Evolutionary conservation across 23 red algal species (phyloP), one percentile per base, ranked within the genome.

Genomic region (Gracilariopsis chorda): DNA sequence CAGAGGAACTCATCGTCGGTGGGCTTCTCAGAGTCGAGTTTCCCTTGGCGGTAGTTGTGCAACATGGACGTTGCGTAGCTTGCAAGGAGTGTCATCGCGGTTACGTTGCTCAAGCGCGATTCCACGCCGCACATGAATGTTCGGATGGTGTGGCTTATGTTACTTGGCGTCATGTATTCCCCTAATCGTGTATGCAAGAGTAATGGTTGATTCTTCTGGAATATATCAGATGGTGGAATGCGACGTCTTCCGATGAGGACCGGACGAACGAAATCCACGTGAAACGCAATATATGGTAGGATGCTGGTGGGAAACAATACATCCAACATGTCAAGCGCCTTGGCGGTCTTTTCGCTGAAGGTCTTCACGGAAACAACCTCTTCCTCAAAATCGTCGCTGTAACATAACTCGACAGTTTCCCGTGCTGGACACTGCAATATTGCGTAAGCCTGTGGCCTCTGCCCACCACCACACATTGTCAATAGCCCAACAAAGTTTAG

Each of bases 21-120:
- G 3, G 58, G 7, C 1, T 39, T 76, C 7, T 44, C 3, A 19
- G 55, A 14, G 30, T 61, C 7, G 46, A 36, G 46, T 17, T 28
- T 46, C 4, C 70, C 70, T 12, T 47, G 14, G 11, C 77, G 55
- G 25, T 60, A 82, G 5, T 43, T 25, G 77, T 82, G 77, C 48
- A 82, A 28, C 77, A 82, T 82, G 2, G 12, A 2, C 9, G 77
- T 82, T 4, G 48, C 77, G 30, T 51, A 82, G 34, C 77, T 82
- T 2, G 77, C 30, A 6, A 10, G 39, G 12, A 82, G 77, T 3
- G 52, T 82, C 77, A 82, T 82, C 6, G 37, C 48, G 20, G 77
- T 82, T 49, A 57, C 52, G 7, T 24, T 32, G n/a, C 11, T 39
- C 20, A 82, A 51, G 14, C 9, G 4, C 3, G 4, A 12, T 30